Evolutionary conservation across 345 rosid species (phyloP), one percentile per base, ranked within the genome.

Genomic region (Bruguiera parviflora): DNA sequence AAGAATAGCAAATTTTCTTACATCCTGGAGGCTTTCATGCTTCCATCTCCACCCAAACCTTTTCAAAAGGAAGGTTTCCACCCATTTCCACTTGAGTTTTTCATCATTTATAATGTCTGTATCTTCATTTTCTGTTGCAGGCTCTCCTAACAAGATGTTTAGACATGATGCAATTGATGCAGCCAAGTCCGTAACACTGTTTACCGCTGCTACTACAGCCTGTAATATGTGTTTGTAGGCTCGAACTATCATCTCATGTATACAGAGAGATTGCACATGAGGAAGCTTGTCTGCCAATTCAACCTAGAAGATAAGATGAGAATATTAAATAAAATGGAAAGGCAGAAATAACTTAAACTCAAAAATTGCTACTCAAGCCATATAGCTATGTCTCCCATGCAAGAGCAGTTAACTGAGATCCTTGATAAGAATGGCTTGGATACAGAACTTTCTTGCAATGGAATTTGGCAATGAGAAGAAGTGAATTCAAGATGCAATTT

Each of bases 241-340:
- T 57, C 80, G 73, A 25, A 77, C 73, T 49, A 77, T 77, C 80
- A 77, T 77, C 72, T 77, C 77, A 65, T 77, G 80, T 13, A 72
- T 60, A 47, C 80, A 77, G 43, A 77, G 80, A n/a, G 80, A 72
- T 72, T 72, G 80, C 46, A 77, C 80, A 28, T 77, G 80, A 57
- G 80, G 80, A 6, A 77, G 77, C 58, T 72, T 72, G 67, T 72
- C 80, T 0, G 80, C 77, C 59, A 77, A 75, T 53, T 77, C 80
- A 60, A 77, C 80, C 80, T 77, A 68, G 25, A 68, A 63, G 37
- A 53, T 31, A 35, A 16, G 57, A 56, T 25, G 53, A 43, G 10
- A 68, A 43, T 43, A 43, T 13, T 3, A 51, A 3, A 49, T 49
- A 18, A 2, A 59, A 19, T 9, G 31, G 19, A 37, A 59, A 59